These are phyloP conservation scores for Saccharum officinarum DNA, from an alignment of 176 grass and related monocot species.

Conservation along the genomic window DNA sequence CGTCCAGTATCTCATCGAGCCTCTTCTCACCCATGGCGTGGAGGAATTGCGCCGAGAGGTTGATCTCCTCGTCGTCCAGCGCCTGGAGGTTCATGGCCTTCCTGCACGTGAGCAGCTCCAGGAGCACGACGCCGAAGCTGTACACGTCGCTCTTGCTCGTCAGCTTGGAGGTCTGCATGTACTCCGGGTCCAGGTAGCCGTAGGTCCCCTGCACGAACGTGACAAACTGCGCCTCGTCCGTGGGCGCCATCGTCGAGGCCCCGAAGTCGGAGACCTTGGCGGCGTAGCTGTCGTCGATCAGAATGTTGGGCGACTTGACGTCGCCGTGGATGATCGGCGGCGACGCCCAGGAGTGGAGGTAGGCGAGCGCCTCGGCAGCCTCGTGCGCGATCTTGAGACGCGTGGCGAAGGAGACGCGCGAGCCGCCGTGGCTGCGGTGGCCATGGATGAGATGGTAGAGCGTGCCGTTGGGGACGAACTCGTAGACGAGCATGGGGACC, in stretches of 20 bases:
- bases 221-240: slow-evolving; percentile 49
- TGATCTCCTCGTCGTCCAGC: slow-evolving; percentile 28
- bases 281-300: slow-evolving; percentile 47
- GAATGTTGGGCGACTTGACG: slow-evolving; percentile 67
- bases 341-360: slow-evolving; percentile 64
- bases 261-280: slow-evolving; percentile 67
- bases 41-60: slow-evolving; percentile 51
- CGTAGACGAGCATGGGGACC: slow-evolving; percentile 66
- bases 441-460: slow-evolving; percentile 43
- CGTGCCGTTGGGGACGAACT: slow-evolving; percentile 55
- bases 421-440: no score
- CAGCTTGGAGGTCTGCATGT: slow-evolving; percentile 43
- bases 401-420: slow-evolving; percentile 22
- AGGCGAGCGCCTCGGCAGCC: slow-evolving; percentile 60
- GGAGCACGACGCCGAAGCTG: slow-evolving; percentile 90
- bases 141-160: slow-evolving; percentile 63
- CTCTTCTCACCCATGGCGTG: slow-evolving; percentile 19
- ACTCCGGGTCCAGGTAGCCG: slow-evolving; percentile 71
- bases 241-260: slow-evolving; percentile 47
- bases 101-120: slow-evolving; percentile 66
- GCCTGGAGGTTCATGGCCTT: slow-evolving; percentile 51
- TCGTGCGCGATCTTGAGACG: slow-evolving; percentile 55
- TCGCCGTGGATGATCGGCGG: slow-evolving; percentile 69
- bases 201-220: slow-evolving; percentile 69
- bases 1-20: slow-evolving; percentile 57